Conservation (phyloP, 2,329 filamentous ascomycete species). For the Talaromyces pinophilus region DNA sequence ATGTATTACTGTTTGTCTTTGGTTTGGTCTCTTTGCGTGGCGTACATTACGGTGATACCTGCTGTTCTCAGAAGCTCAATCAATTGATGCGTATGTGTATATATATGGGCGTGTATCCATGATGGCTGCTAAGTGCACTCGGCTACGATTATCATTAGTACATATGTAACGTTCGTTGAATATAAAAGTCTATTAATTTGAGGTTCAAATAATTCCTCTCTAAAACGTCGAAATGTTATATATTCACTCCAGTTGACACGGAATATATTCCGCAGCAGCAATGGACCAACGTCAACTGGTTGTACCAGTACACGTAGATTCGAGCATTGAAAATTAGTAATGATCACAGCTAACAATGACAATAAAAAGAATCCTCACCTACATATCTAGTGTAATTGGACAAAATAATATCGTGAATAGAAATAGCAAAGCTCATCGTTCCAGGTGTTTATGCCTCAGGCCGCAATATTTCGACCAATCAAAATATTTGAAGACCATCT, state of each 20-base stretch:
- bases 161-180: background rate
- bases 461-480: background rate
- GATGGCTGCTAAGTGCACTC: background rate
- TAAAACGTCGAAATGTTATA: background rate
- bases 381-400: background rate
- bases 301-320: background rate
- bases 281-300: background rate
- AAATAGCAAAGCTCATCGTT: background rate
- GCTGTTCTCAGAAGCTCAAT: background rate
- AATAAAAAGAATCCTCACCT: background rate
- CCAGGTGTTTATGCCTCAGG: constrained; percentile 10
- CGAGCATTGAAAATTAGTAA: background rate
- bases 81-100: background rate
- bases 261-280: background rate
- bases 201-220: background rate
- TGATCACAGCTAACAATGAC: background rate
- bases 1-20: constrained; percentile 3
- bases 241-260: no score
- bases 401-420: background rate
- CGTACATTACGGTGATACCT: constrained; percentile 3
- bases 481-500: background rate
- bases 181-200: background rate
- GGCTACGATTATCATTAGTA: background rate
- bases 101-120: background rate
- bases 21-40: background rate